Evolutionary conservation across 768 basidiomycete species (phyloP).

Genomic region (Pulveroboletus sp.): DNA sequence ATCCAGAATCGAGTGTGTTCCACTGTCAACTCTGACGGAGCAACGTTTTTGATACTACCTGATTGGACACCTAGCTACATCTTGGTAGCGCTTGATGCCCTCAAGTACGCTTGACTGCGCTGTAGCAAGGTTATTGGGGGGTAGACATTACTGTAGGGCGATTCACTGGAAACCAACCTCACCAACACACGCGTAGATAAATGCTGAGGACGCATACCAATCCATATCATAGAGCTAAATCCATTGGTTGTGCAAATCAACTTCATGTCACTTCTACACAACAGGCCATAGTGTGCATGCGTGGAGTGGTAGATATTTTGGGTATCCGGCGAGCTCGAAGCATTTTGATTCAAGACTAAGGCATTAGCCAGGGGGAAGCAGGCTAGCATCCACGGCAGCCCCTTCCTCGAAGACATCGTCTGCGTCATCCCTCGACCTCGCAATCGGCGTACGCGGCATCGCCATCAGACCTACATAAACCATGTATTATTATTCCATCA

Average conservation of each 20-base stretch:
- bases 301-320: neutral
- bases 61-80: no score
- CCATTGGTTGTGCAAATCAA: no score
- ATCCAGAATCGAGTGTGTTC: neutral
- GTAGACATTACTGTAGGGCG: neutral
- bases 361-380: slow-evolving; percentile 87
- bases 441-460: slow-evolving; percentile 94
- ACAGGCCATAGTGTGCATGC: neutral
- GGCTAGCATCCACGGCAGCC: slow-evolving; percentile 77
- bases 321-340: neutral
- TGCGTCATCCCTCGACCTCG: slow-evolving; percentile 51
- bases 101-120: no score
- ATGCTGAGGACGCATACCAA: neutral
- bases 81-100: no score
- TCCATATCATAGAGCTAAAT: neutral
- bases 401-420: slow-evolving; percentile 48
- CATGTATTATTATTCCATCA: neutral
- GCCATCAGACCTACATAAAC: slow-evolving; percentile 78
- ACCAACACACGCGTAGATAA: no score
- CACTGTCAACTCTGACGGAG: no score
- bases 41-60: no score
- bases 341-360: no score
- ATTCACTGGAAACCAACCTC: neutral
- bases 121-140: no score
- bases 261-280: neutral